A percentile compares a stretch with the other conserved stretches of the same genome.
phyloP scores from a whole-genome alignment of 2,329 filamentous ascomycete genomes.

The Akanthomyces muscarius region DNA sequence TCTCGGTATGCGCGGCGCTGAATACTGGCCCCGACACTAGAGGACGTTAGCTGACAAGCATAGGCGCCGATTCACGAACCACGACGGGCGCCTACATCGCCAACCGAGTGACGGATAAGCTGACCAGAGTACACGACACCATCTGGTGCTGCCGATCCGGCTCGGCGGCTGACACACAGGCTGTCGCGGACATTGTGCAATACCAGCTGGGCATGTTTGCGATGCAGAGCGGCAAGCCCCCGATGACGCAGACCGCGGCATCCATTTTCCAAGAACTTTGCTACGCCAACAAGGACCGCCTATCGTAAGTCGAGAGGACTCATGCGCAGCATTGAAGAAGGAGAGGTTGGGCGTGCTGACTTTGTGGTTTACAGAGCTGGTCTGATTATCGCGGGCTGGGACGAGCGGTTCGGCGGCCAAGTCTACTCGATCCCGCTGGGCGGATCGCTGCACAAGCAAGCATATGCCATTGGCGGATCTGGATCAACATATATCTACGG shows the following conservation, averaged over 20 bases:
- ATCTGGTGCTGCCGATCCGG: constrained; percentile 99
- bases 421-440: constrained; percentile 97
- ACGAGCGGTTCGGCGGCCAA: constrained; percentile 89
- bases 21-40: background rate
- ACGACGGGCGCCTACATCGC: constrained; percentile 98
- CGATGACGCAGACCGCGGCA: constrained; percentile 91
- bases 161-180: constrained; percentile 95
- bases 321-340: background rate
- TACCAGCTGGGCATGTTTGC: constrained; percentile 93
- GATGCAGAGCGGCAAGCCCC: constrained; percentile 81
- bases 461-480: constrained; percentile 92
- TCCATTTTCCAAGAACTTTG: constrained; percentile 97
- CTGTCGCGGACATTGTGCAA: constrained; percentile 95
- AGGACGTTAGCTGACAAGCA: constrained; percentile 18
- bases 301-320: constrained; percentile 61
- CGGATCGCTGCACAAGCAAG: constrained; percentile 94
- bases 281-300: constrained; percentile 92
- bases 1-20: constrained; percentile 54
- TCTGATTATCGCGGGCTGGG: constrained; percentile 98
- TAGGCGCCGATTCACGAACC: constrained; percentile 91
- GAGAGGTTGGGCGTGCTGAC: constrained; percentile 20
- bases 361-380: constrained; percentile 61
- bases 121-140: constrained; percentile 96
- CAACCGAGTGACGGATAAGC: constrained; percentile 98
- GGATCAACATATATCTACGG: constrained; percentile 99